Percentiles rank a stretch among this genome's conserved stretches.
Evolutionary conservation across 345 rosid genomes (phyloP).

Genomic region (Mallotus nudiflorus): DNA sequence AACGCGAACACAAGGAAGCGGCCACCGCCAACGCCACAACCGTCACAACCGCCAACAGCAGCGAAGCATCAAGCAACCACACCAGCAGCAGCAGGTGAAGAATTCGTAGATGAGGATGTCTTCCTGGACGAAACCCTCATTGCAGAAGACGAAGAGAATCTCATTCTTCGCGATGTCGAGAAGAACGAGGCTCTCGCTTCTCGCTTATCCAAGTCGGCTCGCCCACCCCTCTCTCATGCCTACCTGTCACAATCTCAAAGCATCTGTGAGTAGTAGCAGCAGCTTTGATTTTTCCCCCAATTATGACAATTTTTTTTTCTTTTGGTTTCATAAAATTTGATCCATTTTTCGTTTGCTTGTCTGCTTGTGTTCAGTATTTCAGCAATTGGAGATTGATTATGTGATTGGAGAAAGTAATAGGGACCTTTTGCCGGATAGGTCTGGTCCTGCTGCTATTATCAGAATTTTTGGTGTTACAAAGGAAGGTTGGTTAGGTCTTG

Average conservation of each 20-base stretch:
- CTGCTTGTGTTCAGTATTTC: conserved; percentile 52
- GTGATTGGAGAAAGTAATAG: conserved; percentile 60
- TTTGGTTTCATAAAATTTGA: conserved; percentile 1
- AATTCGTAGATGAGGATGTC: conserved; percentile 82
- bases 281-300: neutral
- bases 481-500: conserved; percentile 49
- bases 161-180: conserved; percentile 69
- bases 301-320: neutral
- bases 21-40: conserved; percentile 49
- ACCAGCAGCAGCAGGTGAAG: conserved; percentile 55
- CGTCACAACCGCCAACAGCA: conserved; percentile 43
- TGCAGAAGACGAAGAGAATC: conserved; percentile 65
- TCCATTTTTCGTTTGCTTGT: neutral
- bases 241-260: conserved; percentile 54
- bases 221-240: conserved; percentile 62
- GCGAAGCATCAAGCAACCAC: conserved; percentile 50
- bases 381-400: conserved; percentile 95
- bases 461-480: conserved; percentile 85
- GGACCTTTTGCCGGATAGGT: conserved; percentile 58
- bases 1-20: conserved; percentile 59
- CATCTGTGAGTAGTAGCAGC: conserved; percentile 45
- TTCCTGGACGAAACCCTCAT: conserved; percentile 74
- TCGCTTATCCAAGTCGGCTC: conserved; percentile 69
- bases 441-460: conserved; percentile 80
- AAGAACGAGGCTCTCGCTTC: conserved; percentile 68